phyloP scores from a whole-genome alignment of 305 asterid genomes.

The Solanum hybrid region DNA sequence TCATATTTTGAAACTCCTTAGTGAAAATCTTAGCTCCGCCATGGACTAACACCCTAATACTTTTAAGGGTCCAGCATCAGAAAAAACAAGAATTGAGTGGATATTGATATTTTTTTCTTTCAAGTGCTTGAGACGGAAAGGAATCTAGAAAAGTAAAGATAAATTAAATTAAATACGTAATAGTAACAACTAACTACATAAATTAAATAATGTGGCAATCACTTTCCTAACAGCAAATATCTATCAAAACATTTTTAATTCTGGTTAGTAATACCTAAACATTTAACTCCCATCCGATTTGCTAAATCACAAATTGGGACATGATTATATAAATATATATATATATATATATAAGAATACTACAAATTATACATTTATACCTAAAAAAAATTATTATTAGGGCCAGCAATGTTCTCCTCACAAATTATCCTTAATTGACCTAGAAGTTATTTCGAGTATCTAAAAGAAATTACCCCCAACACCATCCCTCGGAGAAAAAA shows the following conservation, averaged over 20 bases:
- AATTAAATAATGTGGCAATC: background rate
- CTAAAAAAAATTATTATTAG: background rate
- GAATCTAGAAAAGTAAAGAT: background rate
- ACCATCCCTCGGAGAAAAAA: too few relatives aligned
- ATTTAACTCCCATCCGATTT: background rate
- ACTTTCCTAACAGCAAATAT: background rate
- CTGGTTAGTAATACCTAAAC: background rate
- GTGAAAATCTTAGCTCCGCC: too few relatives aligned
- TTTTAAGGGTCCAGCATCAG: background rate
- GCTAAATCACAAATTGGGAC: background rate
- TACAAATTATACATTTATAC: background rate
- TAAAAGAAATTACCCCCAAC: too few relatives aligned
- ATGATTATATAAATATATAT: background rate
- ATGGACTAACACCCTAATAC: fast-evolving
- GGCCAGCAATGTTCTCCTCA: background rate
- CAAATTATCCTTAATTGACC: background rate
- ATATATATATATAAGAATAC: background rate
- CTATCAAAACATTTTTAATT: background rate
- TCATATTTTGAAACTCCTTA: too few relatives aligned
- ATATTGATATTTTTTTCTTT: background rate
- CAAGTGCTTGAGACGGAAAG: background rate
- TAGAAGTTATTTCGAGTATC: background rate
- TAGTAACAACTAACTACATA: background rate
- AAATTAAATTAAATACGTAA: background rate
- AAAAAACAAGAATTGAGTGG: background rate